phyloP scores from a whole-genome alignment of 106 monocot genomes.

The Dendrobium officinale region DNA sequence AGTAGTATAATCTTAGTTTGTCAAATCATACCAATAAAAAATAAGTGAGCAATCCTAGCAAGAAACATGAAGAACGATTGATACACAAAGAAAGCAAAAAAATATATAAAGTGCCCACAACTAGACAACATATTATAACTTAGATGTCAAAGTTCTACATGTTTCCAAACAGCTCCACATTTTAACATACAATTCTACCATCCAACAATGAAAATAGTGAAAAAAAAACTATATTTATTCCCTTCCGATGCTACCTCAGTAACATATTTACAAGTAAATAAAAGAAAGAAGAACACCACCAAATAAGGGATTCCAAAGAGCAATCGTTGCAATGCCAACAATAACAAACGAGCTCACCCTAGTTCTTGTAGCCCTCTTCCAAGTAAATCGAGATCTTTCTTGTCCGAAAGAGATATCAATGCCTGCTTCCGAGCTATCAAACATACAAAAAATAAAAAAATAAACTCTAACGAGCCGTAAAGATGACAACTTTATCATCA shows the following conservation, averaged over 20 bases:
- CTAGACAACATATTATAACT: neutral
- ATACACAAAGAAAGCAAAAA: neutral
- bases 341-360: slow-evolving; percentile 36
- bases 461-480: neutral
- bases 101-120: neutral
- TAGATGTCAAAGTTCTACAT: neutral
- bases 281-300: neutral
- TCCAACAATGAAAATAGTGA: neutral
- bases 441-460: neutral
- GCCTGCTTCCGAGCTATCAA: slow-evolving; percentile 62
- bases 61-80: neutral
- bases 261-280: neutral
- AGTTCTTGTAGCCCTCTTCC: slow-evolving; percentile 76
- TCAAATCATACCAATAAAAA: neutral
- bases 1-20: neutral
- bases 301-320: neutral
- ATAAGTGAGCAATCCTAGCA: too few species aligned
- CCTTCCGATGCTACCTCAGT: neutral
- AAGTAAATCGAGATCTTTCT: slow-evolving; percentile 64
- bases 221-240: neutral
- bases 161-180: neutral
- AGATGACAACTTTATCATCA: neutral
- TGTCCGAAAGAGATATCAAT: slow-evolving; percentile 89
- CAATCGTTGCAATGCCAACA: neutral
- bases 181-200: neutral